Base-by-base conservation (phyloP, 352 stramenopile genomes). In the Phytophthora agathidicida region DNA sequence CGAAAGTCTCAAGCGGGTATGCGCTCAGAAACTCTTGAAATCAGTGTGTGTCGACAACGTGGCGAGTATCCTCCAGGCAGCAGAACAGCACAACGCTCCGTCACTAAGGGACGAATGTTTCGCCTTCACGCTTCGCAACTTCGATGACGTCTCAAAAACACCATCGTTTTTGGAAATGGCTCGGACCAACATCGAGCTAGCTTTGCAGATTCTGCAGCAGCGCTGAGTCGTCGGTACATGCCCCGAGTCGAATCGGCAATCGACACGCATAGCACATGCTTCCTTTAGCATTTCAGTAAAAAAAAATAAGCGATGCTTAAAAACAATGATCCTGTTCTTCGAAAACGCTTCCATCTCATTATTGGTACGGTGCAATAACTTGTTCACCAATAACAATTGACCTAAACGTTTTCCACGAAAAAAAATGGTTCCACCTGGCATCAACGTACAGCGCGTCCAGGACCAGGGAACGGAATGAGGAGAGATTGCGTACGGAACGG, bases 161-260 rank as follows among this genome's bases (percentile, higher is more conserved):
- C 53, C 72, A 10, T 75, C 88, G 26, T 99, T 99, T 73, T 91
- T 98, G 72, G 93, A 99, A 56, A 99, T 99, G 97, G 96, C 95
- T 8, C 75, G 96, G 32, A 98, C 78, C 44, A 99, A 99, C 73
- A 97, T 99, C 32, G 97, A 99, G 41, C 82, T 99, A 11, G 95
- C 98, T 7, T 98, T 99, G 73, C 95, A 99, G 70, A 91, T 99
- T 45, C 77, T 99, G 38, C 89, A 94, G 69, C 82, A 85, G 9
- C 84, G 84, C 50, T 94, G 60, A 41, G 38, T 61, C 55, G 49
- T 45, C 58, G 24, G 22, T 51, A 38, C n/a, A n/a, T n/a, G n/a
- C n/a, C n/a, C n/a, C n/a, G n/a, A n/a, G n/a, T n/a, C n/a, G 55
- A 41, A 64, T 47, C 42, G 38, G 58, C 9, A 27, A 50, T 3